Evolutionary conservation across 768 basidiomycete genomes (phyloP), one percentile per base, ranked within the genome.

Genomic region (Suillus luteus): DNA sequence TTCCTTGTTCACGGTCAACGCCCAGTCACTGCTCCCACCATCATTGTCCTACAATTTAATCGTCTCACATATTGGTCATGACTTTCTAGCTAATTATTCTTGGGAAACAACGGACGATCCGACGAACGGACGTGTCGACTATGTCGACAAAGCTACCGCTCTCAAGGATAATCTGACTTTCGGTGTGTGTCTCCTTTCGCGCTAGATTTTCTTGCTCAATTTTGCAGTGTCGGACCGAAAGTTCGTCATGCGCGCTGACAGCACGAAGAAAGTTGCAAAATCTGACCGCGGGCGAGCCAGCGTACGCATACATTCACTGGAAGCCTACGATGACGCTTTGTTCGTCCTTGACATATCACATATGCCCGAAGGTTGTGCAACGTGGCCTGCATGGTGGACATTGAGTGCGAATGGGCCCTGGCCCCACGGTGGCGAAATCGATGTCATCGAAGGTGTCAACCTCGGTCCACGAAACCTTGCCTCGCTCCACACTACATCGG

Each of bases 361-460:
- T 70, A 88, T 89, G 85, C 87, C 87, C 1, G 71, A 76, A 61
- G 87, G 87, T 31, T 86, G 84, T 62, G 74, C 70, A 31, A 85
- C 85, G 19, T 89, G 87, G 87, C 86, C 87, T 3, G 86, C 87
- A 1, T 87, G 83, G 69, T 88, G 87, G 87, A 83, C 85, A 41
- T 62, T 83, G 63, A 85, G 84, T 65, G 55, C 71, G 62, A 59
- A 67, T 24, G 83, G 84, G 0, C 85, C 82, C 6, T 89, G 87
- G 87, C 87, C 88, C 0, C 49, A 76, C 3, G 83, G 83, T n/a
- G 86, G 86, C 5, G 86, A 87, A 61, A 83, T 86, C 40, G 85
- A 86, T 70, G 82, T 87, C 62, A 80, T 87, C 24, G 86, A 88
- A 74, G 86, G 86, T 60, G 86, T 87, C 58, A 84, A 89, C 65